Conservation (phyloP, 1,139 yeast genomes). For the Candida sanyaensis region DNA sequence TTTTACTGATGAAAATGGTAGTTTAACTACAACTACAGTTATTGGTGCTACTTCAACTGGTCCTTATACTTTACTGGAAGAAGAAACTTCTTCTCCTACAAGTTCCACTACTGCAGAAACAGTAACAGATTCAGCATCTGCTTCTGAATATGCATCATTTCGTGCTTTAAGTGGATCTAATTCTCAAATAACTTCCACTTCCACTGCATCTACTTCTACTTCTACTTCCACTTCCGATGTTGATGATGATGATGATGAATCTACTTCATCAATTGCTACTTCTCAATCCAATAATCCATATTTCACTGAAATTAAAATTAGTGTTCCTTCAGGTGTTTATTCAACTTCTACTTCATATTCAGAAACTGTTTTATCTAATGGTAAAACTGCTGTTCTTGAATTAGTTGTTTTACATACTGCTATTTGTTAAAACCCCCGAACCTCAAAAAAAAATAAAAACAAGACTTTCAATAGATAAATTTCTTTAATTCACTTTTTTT, state of each 20-base stretch:
- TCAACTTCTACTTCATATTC: conserved; percentile 26
- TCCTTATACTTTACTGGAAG: conserved; percentile 7
- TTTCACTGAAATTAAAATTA: conserved; percentile 12
- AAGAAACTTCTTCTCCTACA: conserved; percentile 8
- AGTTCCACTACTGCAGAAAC: too few species aligned
- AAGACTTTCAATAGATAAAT: too few species aligned
- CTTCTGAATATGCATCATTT: too few species aligned
- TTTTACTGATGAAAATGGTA: conserved; percentile 32
- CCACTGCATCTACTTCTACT: too few species aligned
- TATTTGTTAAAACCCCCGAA: too few species aligned
- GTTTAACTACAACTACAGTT: conserved; percentile 34
- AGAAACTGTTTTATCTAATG: conserved; percentile 24
- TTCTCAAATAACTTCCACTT: conserved; percentile 3
- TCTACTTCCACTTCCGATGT: too few species aligned
- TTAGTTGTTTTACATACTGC: conserved; percentile 34
- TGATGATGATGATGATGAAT: too few species aligned
- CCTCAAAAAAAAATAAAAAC: too few species aligned
- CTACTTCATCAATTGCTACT: not conserved
- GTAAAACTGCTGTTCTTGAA: conserved; percentile 32
- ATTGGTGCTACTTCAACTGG: conserved; percentile 23
- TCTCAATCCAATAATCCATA: conserved; percentile 2
- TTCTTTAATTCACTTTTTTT: not conserved
- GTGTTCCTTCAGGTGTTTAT: conserved; percentile 26
- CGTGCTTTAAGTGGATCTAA: conserved; percentile 2
- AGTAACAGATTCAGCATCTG: too few species aligned